Percentiles rank a stretch among this genome's conserved stretches.
phyloP scores from a whole-genome alignment of 139 green algal genomes.

The Chlorella vulgaris region DNA sequence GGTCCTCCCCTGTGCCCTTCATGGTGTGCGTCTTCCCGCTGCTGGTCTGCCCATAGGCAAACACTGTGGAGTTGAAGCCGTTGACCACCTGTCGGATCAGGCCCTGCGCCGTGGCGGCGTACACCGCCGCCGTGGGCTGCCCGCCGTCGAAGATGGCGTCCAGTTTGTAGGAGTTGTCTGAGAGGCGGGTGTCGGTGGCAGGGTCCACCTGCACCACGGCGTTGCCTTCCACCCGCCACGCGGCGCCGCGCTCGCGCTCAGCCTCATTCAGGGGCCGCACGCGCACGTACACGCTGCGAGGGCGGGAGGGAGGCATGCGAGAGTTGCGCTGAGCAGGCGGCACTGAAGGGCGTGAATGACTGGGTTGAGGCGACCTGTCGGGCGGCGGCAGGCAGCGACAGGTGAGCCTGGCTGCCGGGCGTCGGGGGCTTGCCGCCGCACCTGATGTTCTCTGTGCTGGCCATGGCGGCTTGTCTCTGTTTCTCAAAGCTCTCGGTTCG shows the following conservation, averaged over 20 bases:
- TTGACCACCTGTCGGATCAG: conserved; percentile 53
- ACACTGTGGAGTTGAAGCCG: conserved; percentile 91
- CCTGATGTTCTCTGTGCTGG: conserved; percentile 40
- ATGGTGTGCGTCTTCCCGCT: conserved; percentile 98
- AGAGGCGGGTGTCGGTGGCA: not conserved
- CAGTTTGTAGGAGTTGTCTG: conserved; percentile 68
- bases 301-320: too few species aligned
- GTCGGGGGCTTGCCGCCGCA: not conserved
- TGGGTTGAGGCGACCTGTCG: too few species aligned
- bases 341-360: not conserved
- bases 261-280: conserved; percentile 80
- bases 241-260: conserved; percentile 61
- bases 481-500: too few species aligned
- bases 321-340: not conserved
- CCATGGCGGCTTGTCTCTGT: conserved; percentile 9
- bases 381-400: not conserved
- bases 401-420: not conserved
- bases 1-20: conserved; percentile 67
- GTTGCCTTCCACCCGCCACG: conserved; percentile 75
- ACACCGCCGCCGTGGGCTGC: conserved; percentile 68
- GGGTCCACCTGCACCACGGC: conserved; percentile 55
- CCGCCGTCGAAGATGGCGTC: conserved; percentile 68
- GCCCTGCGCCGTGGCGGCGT: conserved; percentile 30
- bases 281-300: conserved; percentile 79
- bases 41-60: conserved; percentile 97